Evolutionary conservation across 495 filamentous ascomycete species (phyloP).

Genomic region (Tuber aestivum): DNA sequence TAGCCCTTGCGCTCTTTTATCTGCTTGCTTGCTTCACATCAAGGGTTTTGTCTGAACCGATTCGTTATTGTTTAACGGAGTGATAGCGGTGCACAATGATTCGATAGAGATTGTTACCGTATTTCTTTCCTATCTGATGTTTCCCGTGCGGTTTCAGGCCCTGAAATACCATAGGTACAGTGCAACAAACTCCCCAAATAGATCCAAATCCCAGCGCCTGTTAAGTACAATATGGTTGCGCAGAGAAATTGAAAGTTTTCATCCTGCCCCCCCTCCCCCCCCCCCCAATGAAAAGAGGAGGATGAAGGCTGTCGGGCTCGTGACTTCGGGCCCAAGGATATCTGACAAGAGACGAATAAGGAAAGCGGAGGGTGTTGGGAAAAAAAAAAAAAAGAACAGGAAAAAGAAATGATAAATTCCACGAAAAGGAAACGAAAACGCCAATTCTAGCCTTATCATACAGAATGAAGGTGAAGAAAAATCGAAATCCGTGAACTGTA

Average conservation of each 20-base stretch:
- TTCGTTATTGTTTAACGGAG: neutral
- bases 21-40: neutral
- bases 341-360: constrained; percentile 1
- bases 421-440: constrained; percentile 31
- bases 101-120: neutral
- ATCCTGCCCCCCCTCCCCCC: constrained; percentile 8
- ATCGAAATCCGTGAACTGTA: constrained; percentile 34
- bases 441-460: constrained; percentile 41
- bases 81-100: neutral
- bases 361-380: constrained; percentile 13
- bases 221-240: constrained; percentile 30
- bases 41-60: neutral
- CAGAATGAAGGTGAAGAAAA: constrained; percentile 32
- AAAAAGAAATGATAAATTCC: constrained; percentile 24
- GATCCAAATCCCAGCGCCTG: constrained; percentile 21
- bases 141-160: constrained; percentile 2
- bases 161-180: constrained; percentile 5
- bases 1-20: neutral
- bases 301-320: constrained; percentile 9
- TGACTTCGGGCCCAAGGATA: constrained; percentile 3
- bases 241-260: constrained; percentile 24
- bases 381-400: constrained; percentile 22
- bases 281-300: constrained; percentile 16
- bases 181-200: constrained; percentile 15
- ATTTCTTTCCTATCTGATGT: neutral